Evolutionary conservation across 2,329 filamentous ascomycete species (phyloP).

Genomic region (Aspergillus sp.): DNA sequence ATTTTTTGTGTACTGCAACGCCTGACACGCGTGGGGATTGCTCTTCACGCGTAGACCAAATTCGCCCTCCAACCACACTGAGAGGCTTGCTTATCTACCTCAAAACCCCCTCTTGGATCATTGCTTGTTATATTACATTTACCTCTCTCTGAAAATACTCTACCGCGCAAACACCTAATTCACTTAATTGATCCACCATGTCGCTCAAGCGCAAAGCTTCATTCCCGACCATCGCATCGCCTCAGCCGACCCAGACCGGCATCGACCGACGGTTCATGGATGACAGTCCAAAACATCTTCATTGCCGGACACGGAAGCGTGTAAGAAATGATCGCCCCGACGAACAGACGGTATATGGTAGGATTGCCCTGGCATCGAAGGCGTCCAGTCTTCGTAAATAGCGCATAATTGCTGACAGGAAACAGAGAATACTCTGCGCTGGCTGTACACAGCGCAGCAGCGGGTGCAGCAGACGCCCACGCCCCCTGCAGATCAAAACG

Average conservation of each 20-base stretch:
- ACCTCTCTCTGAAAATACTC: neutral
- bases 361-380: conserved; percentile 18
- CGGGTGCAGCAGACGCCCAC: conserved; percentile 26
- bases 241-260: conserved; percentile 34
- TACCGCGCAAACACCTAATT: neutral
- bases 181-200: conserved; percentile 45
- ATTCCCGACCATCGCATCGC: conserved; percentile 50
- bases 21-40: conserved; percentile 8
- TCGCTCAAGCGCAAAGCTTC: conserved; percentile 64
- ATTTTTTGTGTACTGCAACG: conserved; percentile 18
- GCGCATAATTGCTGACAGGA: conserved; percentile 23
- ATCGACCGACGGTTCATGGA: conserved; percentile 35
- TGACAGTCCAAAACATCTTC: conserved; percentile 50
- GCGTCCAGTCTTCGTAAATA: neutral
- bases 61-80: conserved; percentile 20
- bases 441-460: conserved; percentile 48
- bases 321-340: conserved; percentile 63
- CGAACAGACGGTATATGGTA: conserved; percentile 60
- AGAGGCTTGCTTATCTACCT: neutral
- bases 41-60: conserved; percentile 11
- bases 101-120: neutral
- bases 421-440: conserved; percentile 47
- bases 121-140: neutral
- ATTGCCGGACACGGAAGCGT: conserved; percentile 63
- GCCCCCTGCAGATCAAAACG: conserved; percentile 23